phyloP scores from a whole-genome alignment of 495 filamentous ascomycete species.

The Trichocladium uniseriatum region DNA sequence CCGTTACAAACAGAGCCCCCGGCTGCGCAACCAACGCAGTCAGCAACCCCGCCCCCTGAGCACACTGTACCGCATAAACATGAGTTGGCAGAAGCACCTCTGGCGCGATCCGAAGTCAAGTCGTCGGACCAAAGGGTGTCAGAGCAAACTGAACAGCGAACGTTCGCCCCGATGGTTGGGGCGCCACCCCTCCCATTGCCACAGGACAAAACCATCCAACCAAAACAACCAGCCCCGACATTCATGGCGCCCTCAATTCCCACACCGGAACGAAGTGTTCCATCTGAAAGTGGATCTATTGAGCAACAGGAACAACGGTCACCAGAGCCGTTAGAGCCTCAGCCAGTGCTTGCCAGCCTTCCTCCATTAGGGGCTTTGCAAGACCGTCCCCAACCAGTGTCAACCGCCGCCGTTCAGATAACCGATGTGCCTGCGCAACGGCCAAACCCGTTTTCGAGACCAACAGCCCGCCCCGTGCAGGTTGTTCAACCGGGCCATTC shows the following conservation, averaged over 20 bases:
- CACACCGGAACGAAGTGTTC: background rate
- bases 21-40: constrained; percentile 2
- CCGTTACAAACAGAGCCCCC: background rate
- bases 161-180: background rate
- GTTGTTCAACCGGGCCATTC: background rate
- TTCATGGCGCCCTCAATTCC: background rate
- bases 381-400: background rate
- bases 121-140: background rate
- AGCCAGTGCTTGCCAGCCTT: too few relatives aligned
- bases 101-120: background rate
- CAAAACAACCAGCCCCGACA: background rate
- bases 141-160: background rate
- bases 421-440: background rate
- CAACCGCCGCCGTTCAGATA: background rate
- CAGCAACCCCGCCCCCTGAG: constrained; percentile 11
- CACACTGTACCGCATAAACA: background rate
- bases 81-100: background rate
- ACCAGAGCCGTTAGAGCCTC: background rate
- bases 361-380: background rate
- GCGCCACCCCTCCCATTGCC: background rate
- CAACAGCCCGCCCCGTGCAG: background rate
- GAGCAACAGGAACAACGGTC: background rate
- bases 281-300: background rate
- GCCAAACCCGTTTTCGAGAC: background rate
- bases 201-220: background rate